Conservation (phyloP, 495 filamentous ascomycete species). For the Paragyromitra xinjiangensis region DNA sequence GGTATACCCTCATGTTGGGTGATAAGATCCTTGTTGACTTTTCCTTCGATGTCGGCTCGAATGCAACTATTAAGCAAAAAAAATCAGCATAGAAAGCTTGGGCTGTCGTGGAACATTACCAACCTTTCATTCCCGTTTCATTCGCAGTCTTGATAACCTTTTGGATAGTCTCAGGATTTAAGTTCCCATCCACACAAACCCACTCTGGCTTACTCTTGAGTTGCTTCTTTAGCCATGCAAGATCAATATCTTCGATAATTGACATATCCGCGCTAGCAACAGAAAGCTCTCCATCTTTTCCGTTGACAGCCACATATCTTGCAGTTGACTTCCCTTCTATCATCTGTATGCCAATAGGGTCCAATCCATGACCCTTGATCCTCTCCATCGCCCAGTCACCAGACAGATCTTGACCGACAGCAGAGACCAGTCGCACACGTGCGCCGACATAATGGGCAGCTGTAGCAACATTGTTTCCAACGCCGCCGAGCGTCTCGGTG, state of each 20-base stretch:
- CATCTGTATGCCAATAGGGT: slow-evolving; percentile 69
- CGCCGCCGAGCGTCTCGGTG: slow-evolving; percentile 85
- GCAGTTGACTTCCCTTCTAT: slow-evolving; percentile 71
- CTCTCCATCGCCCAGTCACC: slow-evolving; percentile 73
- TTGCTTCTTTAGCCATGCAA: background rate
- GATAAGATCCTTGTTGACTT: slow-evolving; percentile 78
- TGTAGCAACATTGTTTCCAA: slow-evolving; percentile 89
- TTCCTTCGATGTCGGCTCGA: slow-evolving; percentile 86
- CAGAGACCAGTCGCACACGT: slow-evolving; percentile 59
- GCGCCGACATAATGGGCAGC: slow-evolving; percentile 70
- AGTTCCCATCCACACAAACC: slow-evolving; percentile 53
- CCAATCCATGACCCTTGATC: slow-evolving; percentile 70
- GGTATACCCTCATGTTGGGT: slow-evolving; percentile 65
- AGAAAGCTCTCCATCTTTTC: slow-evolving; percentile 77
- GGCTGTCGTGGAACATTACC: background rate
- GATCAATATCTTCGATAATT: slow-evolving; percentile 71
- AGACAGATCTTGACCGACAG: slow-evolving; percentile 67
- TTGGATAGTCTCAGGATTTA: slow-evolving; percentile 25
- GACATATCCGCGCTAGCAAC: slow-evolving; percentile 95
- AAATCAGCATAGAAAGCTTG: slow-evolving; percentile 35
- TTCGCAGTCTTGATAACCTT: slow-evolving; percentile 20
- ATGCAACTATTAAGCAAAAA: slow-evolving; percentile 64
- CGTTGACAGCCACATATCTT: slow-evolving; percentile 91
- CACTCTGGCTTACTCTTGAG: slow-evolving; percentile 24
- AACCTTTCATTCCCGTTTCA: slow-evolving; percentile 20